A percentile compares a stretch with the other conserved stretches of the same genome.
phyloP scores from a whole-genome alignment of 1,139 yeast genomes.

The Candida freyschussii region DNA sequence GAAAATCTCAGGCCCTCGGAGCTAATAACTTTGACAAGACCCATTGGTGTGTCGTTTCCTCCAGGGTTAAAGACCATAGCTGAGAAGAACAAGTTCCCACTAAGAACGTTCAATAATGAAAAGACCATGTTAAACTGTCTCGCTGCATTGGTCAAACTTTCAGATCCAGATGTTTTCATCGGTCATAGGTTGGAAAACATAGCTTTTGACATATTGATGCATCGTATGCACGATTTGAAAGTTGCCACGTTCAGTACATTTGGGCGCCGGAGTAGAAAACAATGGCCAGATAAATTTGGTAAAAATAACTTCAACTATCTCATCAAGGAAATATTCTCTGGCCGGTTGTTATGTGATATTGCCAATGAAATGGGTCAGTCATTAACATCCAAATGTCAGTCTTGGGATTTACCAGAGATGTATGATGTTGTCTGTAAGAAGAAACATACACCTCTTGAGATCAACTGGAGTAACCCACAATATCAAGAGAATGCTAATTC shows the following conservation, averaged over 20 bases:
- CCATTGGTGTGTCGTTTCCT: constrained; percentile 62
- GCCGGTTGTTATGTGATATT: constrained; percentile 86
- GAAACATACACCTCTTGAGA: constrained; percentile 59
- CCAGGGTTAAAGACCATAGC: constrained; percentile 65
- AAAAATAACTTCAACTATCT: constrained; percentile 44
- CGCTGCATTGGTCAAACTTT: constrained; percentile 60
- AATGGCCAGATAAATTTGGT: constrained; percentile 74
- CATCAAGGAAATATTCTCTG: constrained; percentile 70
- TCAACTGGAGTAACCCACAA: constrained; percentile 63
- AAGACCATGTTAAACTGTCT: constrained; percentile 67
- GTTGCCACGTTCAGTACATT: constrained; percentile 75
- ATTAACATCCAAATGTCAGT: constrained; percentile 83
- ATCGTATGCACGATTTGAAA: constrained; percentile 70
- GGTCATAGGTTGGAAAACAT: constrained; percentile 85
- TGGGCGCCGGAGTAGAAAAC: constrained; percentile 73
- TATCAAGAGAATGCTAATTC: constrained; percentile 65
- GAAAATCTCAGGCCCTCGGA: constrained; percentile 52
- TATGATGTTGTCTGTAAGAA: constrained; percentile 66
- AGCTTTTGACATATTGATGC: constrained; percentile 74
- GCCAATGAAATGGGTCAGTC: constrained; percentile 96
- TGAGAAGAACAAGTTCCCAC: constrained; percentile 40
- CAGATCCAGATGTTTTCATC: constrained; percentile 86
- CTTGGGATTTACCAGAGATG: constrained; percentile 97
- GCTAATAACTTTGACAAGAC: constrained; percentile 68
- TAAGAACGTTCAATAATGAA: constrained; percentile 67